Evolutionary conservation across 768 basidiomycete species (phyloP).

Genomic region (Ramaria rubella): DNA sequence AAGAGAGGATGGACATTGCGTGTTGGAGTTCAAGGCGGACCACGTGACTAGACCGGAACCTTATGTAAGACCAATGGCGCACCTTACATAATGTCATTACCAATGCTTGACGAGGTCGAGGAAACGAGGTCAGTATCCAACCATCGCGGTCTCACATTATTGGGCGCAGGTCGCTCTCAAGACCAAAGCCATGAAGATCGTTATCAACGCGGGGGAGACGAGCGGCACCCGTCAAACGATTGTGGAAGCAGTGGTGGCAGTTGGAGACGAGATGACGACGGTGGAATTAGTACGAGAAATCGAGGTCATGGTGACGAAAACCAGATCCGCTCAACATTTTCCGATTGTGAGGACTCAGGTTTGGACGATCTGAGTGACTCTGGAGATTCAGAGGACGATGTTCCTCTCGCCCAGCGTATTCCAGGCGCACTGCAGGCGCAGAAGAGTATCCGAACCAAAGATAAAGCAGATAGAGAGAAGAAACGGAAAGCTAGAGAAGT

Average conservation of each 20-base stretch:
- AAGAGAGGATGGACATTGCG: conserved; percentile 8
- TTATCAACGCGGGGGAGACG: neutral
- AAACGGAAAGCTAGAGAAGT: neutral
- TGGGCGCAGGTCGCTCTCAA: too few species aligned
- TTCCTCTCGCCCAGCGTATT: conserved; percentile 77
- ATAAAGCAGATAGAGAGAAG: conserved; percentile 49
- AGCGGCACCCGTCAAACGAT: neutral
- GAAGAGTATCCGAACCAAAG: conserved; percentile 66
- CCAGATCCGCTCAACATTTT: neutral
- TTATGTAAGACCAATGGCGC: too few species aligned
- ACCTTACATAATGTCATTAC: too few species aligned
- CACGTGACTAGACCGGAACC: too few species aligned
- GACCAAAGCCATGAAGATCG: too few species aligned
- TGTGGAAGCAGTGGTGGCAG: neutral
- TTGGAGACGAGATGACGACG: neutral
- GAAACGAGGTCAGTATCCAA: too few species aligned
- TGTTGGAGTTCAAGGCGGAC: too few species aligned
- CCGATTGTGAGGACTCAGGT: neutral
- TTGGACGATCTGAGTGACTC: neutral
- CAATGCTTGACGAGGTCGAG: too few species aligned
- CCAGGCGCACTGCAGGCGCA: conserved; percentile 82
- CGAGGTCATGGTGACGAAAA: neutral
- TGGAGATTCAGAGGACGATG: conserved; percentile 56
- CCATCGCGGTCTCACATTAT: too few species aligned
- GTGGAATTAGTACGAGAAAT: neutral